Conservation (phyloP, 1,284 basidiomycete genomes). For the Cryptococcus jaspeensis region DNA sequence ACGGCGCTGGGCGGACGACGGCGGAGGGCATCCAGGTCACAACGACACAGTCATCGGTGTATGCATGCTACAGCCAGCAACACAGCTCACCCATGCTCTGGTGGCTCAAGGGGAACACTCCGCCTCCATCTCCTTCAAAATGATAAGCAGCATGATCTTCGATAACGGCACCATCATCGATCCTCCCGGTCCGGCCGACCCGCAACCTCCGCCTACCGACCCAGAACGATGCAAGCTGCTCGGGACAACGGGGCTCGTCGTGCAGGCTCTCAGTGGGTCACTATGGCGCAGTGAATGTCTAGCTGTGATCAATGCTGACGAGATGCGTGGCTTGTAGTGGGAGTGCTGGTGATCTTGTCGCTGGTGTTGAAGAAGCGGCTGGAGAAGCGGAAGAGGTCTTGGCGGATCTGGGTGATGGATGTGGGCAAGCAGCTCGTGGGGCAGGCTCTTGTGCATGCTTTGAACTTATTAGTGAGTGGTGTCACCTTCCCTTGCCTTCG, state of each 20-base stretch:
- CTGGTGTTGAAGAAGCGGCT: constrained; percentile 84
- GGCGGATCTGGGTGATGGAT: constrained; percentile 91
- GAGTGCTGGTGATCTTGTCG: constrained; percentile 77
- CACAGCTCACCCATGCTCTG: background rate
- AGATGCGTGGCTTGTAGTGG: constrained; percentile 63
- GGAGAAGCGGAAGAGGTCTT: constrained; percentile 79
- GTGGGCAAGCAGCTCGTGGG: constrained; percentile 90
- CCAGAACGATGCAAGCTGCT: constrained; percentile 50
- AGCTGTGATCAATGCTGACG: constrained; percentile 19
- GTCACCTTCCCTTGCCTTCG: background rate
- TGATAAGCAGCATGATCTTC: background rate
- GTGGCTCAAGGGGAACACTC: too few species aligned
- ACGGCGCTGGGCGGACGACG: background rate
- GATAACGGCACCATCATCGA: background rate
- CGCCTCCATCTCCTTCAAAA: too few species aligned
- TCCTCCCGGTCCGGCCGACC: background rate
- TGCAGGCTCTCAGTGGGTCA: constrained; percentile 39
- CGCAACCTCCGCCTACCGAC: constrained; percentile 8
- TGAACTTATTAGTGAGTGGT: constrained; percentile 70
- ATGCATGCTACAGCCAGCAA: background rate
- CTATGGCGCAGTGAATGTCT: background rate
- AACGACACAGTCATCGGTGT: background rate
- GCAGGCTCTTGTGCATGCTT: constrained; percentile 82
- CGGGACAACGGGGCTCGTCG: constrained; percentile 53
- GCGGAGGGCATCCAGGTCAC: background rate